These are phyloP conservation scores for Microascus cirrosus DNA, from an alignment of 2,329 filamentous ascomycete species.

Conservation along the genomic window DNA sequence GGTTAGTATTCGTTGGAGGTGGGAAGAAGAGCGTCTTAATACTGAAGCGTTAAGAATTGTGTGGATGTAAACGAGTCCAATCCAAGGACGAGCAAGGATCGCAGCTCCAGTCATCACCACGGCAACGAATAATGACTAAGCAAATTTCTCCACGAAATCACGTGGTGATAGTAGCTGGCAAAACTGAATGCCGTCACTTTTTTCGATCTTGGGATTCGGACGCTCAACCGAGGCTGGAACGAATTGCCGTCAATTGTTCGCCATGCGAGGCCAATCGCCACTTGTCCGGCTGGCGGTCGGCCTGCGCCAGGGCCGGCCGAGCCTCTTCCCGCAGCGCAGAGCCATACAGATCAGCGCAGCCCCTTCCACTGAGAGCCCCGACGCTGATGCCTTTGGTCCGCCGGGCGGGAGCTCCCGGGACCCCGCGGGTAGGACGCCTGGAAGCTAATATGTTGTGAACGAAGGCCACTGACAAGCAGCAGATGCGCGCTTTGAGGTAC, in stretches of 20 bases:
- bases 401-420: conserved; percentile 30
- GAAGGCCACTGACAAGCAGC: conserved; percentile 1
- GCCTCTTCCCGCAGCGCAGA: conserved; percentile 44
- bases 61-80: neutral
- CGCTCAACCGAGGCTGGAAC: too few relatives aligned
- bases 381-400: conserved; percentile 48
- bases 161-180: neutral
- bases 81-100: neutral
- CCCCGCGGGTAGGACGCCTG: conserved; percentile 31
- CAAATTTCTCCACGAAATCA: conserved; percentile 3
- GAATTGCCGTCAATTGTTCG: conserved; percentile 6
- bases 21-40: neutral
- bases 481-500: conserved; percentile 93
- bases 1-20: neutral
- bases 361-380: conserved; percentile 44
- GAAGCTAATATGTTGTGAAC: neutral
- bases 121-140: conserved; percentile 2
- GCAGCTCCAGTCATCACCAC: conserved; percentile 3
- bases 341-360: conserved; percentile 52
- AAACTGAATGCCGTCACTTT: neutral
- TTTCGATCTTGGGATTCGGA: neutral
- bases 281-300: conserved; percentile 23
- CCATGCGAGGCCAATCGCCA: conserved; percentile 32
- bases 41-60: neutral
- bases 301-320: conserved; percentile 20